Conservation (phyloP, 495 filamentous ascomycete genomes). For the Mycothermus thermophilus region DNA sequence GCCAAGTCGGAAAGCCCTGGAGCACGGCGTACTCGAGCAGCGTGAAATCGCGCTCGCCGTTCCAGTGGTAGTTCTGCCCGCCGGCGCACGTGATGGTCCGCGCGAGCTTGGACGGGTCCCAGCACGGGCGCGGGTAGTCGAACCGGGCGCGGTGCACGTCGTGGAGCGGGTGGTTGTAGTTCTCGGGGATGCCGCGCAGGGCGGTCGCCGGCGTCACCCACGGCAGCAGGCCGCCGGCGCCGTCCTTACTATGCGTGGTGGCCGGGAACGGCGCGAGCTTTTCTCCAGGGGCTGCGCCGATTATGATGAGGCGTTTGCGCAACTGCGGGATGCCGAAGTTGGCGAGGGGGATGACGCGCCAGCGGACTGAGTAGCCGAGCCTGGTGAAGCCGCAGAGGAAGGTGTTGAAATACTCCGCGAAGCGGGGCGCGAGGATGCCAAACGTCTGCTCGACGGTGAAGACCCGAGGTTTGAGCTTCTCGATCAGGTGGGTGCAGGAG, state of each 20-base stretch:
- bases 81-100: slow-evolving; percentile 58
- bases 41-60: slow-evolving; percentile 52
- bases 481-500: slow-evolving; percentile 44
- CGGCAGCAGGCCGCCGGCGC: slow-evolving; percentile 17
- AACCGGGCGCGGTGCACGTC: slow-evolving; percentile 7
- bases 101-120: slow-evolving; percentile 28
- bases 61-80: slow-evolving; percentile 55
- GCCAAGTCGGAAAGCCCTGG: slow-evolving; percentile 56
- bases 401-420: slow-evolving; percentile 40
- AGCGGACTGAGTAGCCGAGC: slow-evolving; percentile 53
- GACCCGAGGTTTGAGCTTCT: slow-evolving; percentile 48
- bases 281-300: slow-evolving; percentile 71
- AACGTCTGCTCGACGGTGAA: slow-evolving; percentile 79
- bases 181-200: slow-evolving; percentile 18
- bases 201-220: slow-evolving; percentile 19
- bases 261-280: slow-evolving; percentile 53
- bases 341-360: slow-evolving; percentile 35
- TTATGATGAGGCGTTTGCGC: slow-evolving; percentile 50
- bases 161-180: slow-evolving; percentile 34
- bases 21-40: slow-evolving; percentile 60
- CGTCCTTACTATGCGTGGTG: slow-evolving; percentile 50
- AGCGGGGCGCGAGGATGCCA: slow-evolving; percentile 41
- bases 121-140: slow-evolving; percentile 16
- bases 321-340: slow-evolving; percentile 31
- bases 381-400: slow-evolving; percentile 52